These are phyloP conservation scores for Cordyceps militaris DNA, from an alignment of 2,329 filamentous ascomycete genomes.

Conservation along the genomic window DNA sequence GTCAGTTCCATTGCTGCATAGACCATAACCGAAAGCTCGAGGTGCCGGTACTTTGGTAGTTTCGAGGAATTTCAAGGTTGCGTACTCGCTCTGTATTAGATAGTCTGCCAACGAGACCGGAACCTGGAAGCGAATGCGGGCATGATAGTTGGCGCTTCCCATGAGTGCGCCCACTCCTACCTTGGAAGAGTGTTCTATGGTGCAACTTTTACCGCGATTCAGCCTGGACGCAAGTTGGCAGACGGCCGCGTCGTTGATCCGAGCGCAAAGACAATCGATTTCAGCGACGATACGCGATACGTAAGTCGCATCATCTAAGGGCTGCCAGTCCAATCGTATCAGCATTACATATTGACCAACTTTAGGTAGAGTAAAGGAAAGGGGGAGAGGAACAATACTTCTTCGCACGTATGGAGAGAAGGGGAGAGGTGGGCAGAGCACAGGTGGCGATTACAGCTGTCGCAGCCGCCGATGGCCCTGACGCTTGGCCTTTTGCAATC, in stretches of 20 bases:
- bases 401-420: constrained; percentile 6
- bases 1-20: constrained; percentile 17
- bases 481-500: constrained; percentile 11
- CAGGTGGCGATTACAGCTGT: constrained; percentile 12
- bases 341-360: not conserved
- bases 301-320: not conserved
- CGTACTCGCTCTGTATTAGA: constrained; percentile 25
- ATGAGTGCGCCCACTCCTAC: constrained; percentile 18
- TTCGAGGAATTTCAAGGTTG: constrained; percentile 28
- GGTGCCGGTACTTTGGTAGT: constrained; percentile 24
- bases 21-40: constrained; percentile 20
- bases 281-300: constrained; percentile 9
- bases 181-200: constrained; percentile 13
- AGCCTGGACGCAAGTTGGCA: constrained; percentile 16
- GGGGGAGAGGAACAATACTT: not conserved
- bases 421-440: constrained; percentile 6
- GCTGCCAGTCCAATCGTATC: not conserved
- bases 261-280: constrained; percentile 12
- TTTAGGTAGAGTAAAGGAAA: not conserved
- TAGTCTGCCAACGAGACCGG: constrained; percentile 20
- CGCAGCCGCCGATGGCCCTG: constrained; percentile 11
- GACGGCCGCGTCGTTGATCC: constrained; percentile 16
- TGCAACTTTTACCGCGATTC: constrained; percentile 13
- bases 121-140: constrained; percentile 22
- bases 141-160: constrained; percentile 24